Base-by-base conservation (phyloP, 805 yeast genomes). In the Monosporozyma servazzii region DNA sequence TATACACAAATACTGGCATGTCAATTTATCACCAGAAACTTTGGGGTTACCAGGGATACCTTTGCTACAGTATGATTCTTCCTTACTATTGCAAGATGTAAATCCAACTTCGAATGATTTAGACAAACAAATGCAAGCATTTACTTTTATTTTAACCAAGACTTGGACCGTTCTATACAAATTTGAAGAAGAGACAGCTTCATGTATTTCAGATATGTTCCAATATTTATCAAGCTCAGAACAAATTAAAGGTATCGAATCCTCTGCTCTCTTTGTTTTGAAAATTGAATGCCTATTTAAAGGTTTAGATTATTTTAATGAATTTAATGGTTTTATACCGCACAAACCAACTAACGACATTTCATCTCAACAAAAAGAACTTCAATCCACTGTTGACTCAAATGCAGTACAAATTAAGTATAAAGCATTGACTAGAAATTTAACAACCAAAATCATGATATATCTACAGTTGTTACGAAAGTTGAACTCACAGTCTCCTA, bases 1-100 rank as follows among this genome's bases (percentile, higher is more conserved):
- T 89, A 95, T 93, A 47, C 90, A 86, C 72, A 90, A 90, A 67
- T 90, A 88, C 62, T 93, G 99, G 99, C 89, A 88, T 64, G 95
- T 90, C 20, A 78, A 82, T 52, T 73, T 93, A 21, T 77, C 84
- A 1, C 76, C 85, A 0, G 82, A 77, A 48, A 71, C 78, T 8
- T 76, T 84, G 27, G 90, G 73, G 39, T 69, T 74, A 21, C 66
- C 69, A 3, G 49, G 61, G 1, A 59, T 68, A 33, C 70, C 69
- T 3, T 60, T 55, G 15, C 36, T 61, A 6, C 60, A 57, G 8
- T 63, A 50, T 45, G 61, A 64, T 20, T 56, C 56, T 11, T 51
- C 55, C 15, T 52, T 55, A 2, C 51, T 55, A 27, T 64, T 51
- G 25, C 54, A 56, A n/a, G 70, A 74, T 51, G 56, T 59, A 15